Conservation (phyloP, 805 yeast genomes). For the Candida insectalens region DNA sequence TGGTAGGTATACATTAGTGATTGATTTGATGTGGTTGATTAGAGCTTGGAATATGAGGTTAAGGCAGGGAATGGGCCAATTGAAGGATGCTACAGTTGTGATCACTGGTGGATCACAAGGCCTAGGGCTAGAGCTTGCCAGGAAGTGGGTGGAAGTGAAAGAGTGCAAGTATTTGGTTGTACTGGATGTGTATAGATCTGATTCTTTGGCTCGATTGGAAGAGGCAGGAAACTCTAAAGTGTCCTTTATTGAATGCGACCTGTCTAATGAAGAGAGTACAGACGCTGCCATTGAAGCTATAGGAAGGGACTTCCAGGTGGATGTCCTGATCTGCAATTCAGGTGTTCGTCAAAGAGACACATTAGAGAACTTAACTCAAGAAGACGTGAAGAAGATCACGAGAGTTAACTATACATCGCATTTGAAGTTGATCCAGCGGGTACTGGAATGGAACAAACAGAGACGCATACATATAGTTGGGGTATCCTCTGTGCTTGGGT, state of each 20-base stretch:
- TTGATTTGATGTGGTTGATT: constrained; percentile 14
- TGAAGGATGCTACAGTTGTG: constrained; percentile 1
- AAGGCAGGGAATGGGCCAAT: not conserved
- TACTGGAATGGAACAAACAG: constrained; percentile 10
- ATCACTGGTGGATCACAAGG: constrained; percentile 44
- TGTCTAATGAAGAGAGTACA: constrained; percentile 6
- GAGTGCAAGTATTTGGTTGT: constrained; percentile 18
- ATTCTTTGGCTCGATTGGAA: constrained; percentile 4
- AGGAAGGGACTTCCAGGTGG: constrained; percentile 5
- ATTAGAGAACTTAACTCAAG: constrained; percentile 17
- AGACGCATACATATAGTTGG: constrained; percentile 30
- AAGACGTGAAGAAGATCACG: constrained; percentile 23
- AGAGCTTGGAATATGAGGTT: constrained; percentile 8
- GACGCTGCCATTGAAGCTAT: constrained; percentile 18
- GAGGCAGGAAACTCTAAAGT: constrained; percentile 10
- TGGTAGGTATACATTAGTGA: not conserved
- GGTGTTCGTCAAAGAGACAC: constrained; percentile 32
- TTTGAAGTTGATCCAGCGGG: constrained; percentile 28
- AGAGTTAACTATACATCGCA: constrained; percentile 35
- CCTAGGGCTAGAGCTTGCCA: constrained; percentile 34
- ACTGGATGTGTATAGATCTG: constrained; percentile 22
- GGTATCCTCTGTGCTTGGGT: constrained; percentile 38
- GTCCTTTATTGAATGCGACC: constrained; percentile 18
- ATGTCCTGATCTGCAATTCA: constrained; percentile 37
- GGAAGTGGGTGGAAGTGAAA: constrained; percentile 1